These are phyloP conservation scores for Aspergillus conjunctus DNA, from an alignment of 495 filamentous ascomycete species.

Conservation along the genomic window DNA sequence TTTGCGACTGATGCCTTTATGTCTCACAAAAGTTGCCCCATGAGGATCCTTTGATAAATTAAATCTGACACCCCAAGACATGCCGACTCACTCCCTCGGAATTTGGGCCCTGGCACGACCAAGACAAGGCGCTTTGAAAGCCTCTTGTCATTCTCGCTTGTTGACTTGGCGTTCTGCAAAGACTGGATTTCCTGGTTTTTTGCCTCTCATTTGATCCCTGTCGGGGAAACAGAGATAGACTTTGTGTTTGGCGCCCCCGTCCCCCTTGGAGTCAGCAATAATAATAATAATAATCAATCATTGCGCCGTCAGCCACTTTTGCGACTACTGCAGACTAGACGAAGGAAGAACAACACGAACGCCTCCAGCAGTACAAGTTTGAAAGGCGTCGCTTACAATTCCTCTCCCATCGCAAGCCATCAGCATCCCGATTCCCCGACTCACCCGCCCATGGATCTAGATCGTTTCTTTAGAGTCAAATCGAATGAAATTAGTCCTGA, in stretches of 20 bases:
- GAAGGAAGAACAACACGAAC: background rate
- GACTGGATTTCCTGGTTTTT: too few relatives aligned
- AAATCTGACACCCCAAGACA: slow-evolving; percentile 3
- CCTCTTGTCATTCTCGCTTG: too few relatives aligned
- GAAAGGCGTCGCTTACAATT: slow-evolving; percentile 14
- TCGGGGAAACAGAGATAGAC: background rate
- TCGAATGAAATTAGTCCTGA: background rate
- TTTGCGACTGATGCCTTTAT: background rate
- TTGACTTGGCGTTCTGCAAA: too few relatives aligned
- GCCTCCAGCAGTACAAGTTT: background rate
- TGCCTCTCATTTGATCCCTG: background rate
- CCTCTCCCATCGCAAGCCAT: background rate
- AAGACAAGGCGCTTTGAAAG: background rate
- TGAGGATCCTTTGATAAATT: slow-evolving; percentile 4
- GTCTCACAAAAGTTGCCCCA: slow-evolving; percentile 8
- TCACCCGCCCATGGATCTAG: slow-evolving; percentile 6
- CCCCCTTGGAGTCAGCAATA: background rate
- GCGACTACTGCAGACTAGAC: slow-evolving; percentile 12
- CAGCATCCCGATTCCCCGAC: background rate
- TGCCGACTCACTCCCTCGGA: background rate
- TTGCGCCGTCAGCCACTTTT: slow-evolving; percentile 1
- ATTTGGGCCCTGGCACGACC: background rate
- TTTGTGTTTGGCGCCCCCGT: background rate
- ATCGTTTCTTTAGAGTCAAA: slow-evolving; percentile 7
- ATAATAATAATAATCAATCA: background rate